Evolutionary conservation across 2,329 filamentous ascomycete species (phyloP).

Genomic region (Fusarium burgessii): DNA sequence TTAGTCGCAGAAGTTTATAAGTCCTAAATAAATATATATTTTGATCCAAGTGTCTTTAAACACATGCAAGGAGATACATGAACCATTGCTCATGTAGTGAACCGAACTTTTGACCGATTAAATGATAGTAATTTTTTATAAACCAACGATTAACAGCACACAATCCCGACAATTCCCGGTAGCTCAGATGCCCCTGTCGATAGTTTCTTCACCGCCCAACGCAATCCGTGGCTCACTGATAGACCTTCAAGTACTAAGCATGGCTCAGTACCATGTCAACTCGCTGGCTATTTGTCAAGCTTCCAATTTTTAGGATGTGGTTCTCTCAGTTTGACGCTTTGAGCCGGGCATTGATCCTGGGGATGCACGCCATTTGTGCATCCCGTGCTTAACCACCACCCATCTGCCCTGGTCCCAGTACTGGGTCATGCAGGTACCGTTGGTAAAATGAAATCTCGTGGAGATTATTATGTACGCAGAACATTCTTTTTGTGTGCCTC

Average conservation of each 20-base stretch:
- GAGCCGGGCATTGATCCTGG: slow-evolving; percentile 17
- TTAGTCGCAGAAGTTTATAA: background rate
- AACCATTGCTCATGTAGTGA: background rate
- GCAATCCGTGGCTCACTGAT: slow-evolving; percentile 4
- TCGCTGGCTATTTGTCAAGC: background rate
- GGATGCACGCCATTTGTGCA: slow-evolving; percentile 40
- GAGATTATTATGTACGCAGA: background rate
- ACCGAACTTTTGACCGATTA: too few species aligned
- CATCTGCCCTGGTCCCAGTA: slow-evolving; percentile 37
- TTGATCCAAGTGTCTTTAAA: background rate
- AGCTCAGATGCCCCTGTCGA: slow-evolving; percentile 2
- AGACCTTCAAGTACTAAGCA: slow-evolving; percentile 5
- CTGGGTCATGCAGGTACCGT: slow-evolving; percentile 43
- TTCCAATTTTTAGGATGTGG: background rate
- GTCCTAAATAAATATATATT: background rate
- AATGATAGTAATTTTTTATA: background rate
- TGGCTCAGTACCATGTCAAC: background rate
- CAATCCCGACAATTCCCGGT: background rate
- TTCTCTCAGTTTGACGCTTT: background rate
- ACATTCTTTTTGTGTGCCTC: background rate
- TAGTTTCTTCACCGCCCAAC: slow-evolving; percentile 23
- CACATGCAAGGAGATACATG: slow-evolving; percentile 1
- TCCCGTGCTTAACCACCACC: slow-evolving; percentile 37
- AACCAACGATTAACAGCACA: background rate
- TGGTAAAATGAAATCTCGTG: background rate